A percentile compares a stretch with the other conserved stretches of the same genome.
Conservation (phyloP, 371 early-diverging fungal genomes). For the Coemansia sp. region DNA sequence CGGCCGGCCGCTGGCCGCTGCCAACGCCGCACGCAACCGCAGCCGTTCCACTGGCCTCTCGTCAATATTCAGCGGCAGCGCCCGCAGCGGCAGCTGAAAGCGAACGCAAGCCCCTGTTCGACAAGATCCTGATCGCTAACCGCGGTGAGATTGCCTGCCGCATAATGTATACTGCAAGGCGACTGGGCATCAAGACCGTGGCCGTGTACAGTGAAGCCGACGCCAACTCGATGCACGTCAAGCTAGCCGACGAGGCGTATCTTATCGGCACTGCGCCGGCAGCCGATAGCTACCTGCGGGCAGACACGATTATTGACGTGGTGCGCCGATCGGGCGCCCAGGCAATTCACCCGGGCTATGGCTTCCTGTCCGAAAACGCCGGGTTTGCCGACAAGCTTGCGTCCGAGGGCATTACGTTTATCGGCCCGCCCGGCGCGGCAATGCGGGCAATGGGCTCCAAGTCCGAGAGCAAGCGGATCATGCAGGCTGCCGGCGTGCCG, state of each 20-base stretch:
- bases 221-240: constrained; percentile 74
- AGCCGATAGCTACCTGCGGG: constrained; percentile 80
- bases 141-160: constrained; percentile 91
- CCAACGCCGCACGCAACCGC: not conserved
- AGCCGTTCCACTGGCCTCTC: too few relatives aligned
- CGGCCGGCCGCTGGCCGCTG: not conserved
- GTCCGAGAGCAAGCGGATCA: constrained; percentile 90
- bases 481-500: constrained; percentile 85
- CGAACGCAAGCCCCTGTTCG: constrained; percentile 56
- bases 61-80: constrained; percentile 4
- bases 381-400: constrained; percentile 80
- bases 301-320: constrained; percentile 81
- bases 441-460: constrained; percentile 96
- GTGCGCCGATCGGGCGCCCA: constrained; percentile 82
- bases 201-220: constrained; percentile 96
- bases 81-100: not conserved
- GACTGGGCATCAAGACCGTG: constrained; percentile 92
- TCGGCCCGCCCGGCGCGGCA: constrained; percentile 91
- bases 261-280: constrained; percentile 87
- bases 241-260: constrained; percentile 92
- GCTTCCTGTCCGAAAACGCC: constrained; percentile 96
- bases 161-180: constrained; percentile 81
- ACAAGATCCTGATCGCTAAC: constrained; percentile 86
- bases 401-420: constrained; percentile 70
- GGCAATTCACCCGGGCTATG: constrained; percentile 95